phyloP scores from a whole-genome alignment of 2,329 filamentous ascomycete genomes.

The Basipetospora chlamydospora region DNA sequence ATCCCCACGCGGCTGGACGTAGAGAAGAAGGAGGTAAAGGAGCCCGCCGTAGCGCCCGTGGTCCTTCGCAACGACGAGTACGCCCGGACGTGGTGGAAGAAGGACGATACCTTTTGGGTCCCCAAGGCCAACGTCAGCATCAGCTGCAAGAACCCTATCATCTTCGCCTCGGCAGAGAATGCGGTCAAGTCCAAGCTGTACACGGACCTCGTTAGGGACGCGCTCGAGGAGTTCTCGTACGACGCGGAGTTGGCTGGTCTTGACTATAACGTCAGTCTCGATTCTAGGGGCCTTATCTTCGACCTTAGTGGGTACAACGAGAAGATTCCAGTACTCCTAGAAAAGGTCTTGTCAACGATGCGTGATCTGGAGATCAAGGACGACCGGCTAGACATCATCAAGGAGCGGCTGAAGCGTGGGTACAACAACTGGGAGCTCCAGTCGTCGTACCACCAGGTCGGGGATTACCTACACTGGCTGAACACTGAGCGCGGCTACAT shows the following conservation, averaged over 20 bases:
- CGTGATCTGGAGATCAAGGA: constrained; percentile 69
- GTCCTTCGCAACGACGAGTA: constrained; percentile 73
- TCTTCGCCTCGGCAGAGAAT: constrained; percentile 66
- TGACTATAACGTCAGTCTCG: constrained; percentile 63
- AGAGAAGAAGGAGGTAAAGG: constrained; percentile 78
- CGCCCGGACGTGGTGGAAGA: constrained; percentile 89
- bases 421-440: constrained; percentile 80
- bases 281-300: constrained; percentile 60
- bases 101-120: constrained; percentile 97
- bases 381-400: constrained; percentile 84
- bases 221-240: constrained; percentile 84
- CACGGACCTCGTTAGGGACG: constrained; percentile 75
- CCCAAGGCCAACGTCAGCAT: constrained; percentile 82
- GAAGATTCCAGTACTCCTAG: constrained; percentile 78
- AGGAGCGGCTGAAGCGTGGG: constrained; percentile 62
- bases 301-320: constrained; percentile 88
- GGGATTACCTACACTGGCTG: constrained; percentile 69
- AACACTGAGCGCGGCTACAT: constrained; percentile 63
- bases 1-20: constrained; percentile 88
- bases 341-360: constrained; percentile 76
- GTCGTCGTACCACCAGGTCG: constrained; percentile 79
- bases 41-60: constrained; percentile 58
- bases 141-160: constrained; percentile 63
- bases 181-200: constrained; percentile 67
- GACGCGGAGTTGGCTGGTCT: constrained; percentile 88